phyloP scores from a whole-genome alignment of 2,329 filamentous ascomycete genomes.

The Trichoderma simmonsii region DNA sequence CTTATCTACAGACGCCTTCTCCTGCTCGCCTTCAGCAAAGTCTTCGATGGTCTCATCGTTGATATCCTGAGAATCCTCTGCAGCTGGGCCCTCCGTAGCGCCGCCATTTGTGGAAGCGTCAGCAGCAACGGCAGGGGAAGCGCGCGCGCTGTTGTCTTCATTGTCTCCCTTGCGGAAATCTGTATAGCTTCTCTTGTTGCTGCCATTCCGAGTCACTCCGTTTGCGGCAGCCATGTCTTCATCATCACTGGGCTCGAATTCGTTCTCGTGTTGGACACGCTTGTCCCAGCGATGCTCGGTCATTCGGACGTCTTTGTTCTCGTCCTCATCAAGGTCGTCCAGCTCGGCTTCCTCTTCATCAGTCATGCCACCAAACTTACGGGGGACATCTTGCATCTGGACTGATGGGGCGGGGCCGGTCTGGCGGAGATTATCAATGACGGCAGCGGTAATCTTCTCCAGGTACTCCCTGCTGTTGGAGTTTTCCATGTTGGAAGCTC shows the following conservation, averaged over 20 bases:
- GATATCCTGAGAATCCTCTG: constrained; percentile 34
- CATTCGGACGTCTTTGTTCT: constrained; percentile 78
- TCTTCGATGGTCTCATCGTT: constrained; percentile 47
- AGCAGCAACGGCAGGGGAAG: constrained; percentile 37
- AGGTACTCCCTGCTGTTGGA: constrained; percentile 81
- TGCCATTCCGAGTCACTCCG: constrained; percentile 59
- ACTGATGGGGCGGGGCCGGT: constrained; percentile 85
- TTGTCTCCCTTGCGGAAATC: constrained; percentile 47
- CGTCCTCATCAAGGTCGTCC: constrained; percentile 74
- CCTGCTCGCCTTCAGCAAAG: constrained; percentile 31
- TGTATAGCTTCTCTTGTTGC: constrained; percentile 49
- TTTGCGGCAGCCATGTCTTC: constrained; percentile 75
- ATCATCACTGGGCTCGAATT: constrained; percentile 85
- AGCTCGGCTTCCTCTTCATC: constrained; percentile 65
- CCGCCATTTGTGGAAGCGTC: constrained; percentile 35
- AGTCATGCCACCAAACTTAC: constrained; percentile 59
- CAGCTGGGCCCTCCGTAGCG: constrained; percentile 27
- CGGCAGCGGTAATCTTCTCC: constrained; percentile 73
- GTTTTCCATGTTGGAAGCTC: constrained; percentile 85
- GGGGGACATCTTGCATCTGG: constrained; percentile 77
- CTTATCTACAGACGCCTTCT: constrained; percentile 26
- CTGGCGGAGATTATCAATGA: constrained; percentile 83
- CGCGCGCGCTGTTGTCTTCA: constrained; percentile 38
- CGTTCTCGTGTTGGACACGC: constrained; percentile 70
- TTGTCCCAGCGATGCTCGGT: constrained; percentile 83